Percentiles rank a stretch among this genome's conserved stretches.
phyloP scores from a whole-genome alignment of 805 yeast genomes.

The Lachancea fermentati region DNA sequence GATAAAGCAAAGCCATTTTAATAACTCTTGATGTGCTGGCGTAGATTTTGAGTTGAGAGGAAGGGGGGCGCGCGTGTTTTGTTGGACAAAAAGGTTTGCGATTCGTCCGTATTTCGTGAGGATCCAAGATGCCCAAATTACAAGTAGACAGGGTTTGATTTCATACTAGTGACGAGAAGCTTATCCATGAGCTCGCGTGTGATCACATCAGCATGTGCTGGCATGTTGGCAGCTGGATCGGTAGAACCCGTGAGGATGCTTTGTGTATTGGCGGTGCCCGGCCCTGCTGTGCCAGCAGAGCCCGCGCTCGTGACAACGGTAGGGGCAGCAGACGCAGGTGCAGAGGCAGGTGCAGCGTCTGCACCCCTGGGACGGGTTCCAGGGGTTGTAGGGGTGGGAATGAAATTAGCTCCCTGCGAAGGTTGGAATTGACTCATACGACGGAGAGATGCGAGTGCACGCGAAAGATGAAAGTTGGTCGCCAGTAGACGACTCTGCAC shows the following conservation, averaged over 20 bases:
- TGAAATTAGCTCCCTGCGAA: slow-evolving; percentile 42
- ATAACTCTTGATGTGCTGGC: no score
- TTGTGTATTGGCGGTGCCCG: slow-evolving; percentile 7
- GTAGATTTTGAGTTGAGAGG: no score
- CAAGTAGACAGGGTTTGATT: slow-evolving; percentile 30
- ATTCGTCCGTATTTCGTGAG: no score
- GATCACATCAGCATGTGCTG: slow-evolving; percentile 12
- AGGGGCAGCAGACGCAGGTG: slow-evolving; percentile 2
- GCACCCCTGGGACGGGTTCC: neutral
- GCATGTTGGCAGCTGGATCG: neutral
- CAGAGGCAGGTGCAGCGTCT: slow-evolving; percentile 3
- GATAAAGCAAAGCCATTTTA: neutral
- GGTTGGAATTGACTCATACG: slow-evolving; percentile 52
- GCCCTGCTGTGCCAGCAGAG: slow-evolving; percentile 6
- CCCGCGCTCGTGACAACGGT: slow-evolving; percentile 3
- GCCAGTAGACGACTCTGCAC: slow-evolving; percentile 65
- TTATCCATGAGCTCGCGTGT: slow-evolving; percentile 30
- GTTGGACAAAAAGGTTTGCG: no score
- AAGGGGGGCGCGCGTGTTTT: no score
- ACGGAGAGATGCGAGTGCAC: slow-evolving; percentile 43
- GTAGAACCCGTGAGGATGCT: slow-evolving; percentile 3
- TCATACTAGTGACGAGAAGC: slow-evolving; percentile 28
- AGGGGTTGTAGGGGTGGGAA: neutral
- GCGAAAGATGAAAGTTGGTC: slow-evolving; percentile 37
- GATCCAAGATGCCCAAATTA: no score